Evolutionary conservation across 345 rosid species (phyloP), one percentile per base, ranked within the genome.

Genomic region (Angophora floribunda): DNA sequence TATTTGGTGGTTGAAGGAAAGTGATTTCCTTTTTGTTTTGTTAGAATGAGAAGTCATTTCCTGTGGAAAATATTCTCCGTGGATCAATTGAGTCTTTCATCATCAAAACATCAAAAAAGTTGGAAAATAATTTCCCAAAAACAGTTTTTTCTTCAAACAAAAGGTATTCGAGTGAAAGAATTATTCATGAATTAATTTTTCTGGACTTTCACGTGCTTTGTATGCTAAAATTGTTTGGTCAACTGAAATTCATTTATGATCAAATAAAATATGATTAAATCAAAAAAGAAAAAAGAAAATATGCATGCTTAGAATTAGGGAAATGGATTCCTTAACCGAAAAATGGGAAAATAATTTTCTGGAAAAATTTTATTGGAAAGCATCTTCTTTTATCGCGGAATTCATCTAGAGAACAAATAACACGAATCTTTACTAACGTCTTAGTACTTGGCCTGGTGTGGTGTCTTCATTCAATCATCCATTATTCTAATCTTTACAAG

Each of bases 301-400:
- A 57, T 21, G 7, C 26, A 55, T 55, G 26, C 6, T 57, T 24
- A 36, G 8, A 57, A 57, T 57, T 57, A 4, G 63, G 63, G 2
- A 55, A 55, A 9, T 55, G 21, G 2, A 16, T 17, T 70, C 1
- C 24, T 6, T 17, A 7, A 9, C 1, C 11, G 17, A 4, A 19
- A 75, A 41, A 75, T 49, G 45, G 7, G 22, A 19, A 75, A 9
- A 36, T 0, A 36, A 36, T 2, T 17, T 36, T 0, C 2, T 5
- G 4, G 36, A 70, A 70, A 67, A 8, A 7, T 0, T 67, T 67
- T 70, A 0, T 0, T 1, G 2, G 10, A 32, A 75, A 75, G 9
- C 0, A 19, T 75, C 19, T 67, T 67, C 8, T 0, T 32, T 70
- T 32, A 70, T 4, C 80, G 4, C 32, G 28, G 21, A 55, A 55